phyloP scores from a whole-genome alignment of 2,329 filamentous ascomycete genomes.

The Alternaria atra region DNA sequence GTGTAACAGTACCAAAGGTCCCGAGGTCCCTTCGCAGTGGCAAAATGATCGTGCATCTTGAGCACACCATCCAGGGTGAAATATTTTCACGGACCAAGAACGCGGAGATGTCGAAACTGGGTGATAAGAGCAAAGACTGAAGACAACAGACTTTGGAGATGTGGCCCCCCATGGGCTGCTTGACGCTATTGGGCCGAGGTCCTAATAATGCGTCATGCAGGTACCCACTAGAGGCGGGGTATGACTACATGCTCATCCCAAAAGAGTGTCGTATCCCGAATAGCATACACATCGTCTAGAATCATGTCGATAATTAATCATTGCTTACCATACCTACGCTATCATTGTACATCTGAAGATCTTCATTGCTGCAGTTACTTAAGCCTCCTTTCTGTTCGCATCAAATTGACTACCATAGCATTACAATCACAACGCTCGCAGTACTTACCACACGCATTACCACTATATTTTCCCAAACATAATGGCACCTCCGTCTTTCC shows the following conservation, averaged over 20 bases:
- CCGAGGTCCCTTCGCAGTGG: neutral
- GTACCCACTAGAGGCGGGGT: constrained; percentile 11
- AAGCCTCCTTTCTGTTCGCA: neutral
- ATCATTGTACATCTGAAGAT: neutral
- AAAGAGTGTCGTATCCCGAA: neutral
- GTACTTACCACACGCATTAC: neutral
- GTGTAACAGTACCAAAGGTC: neutral
- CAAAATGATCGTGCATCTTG: neutral
- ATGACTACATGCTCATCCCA: neutral
- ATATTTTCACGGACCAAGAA: neutral
- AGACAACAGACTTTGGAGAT: neutral
- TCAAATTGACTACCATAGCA: neutral
- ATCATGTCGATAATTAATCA: neutral
- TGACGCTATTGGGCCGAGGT: neutral
- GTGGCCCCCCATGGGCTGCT: neutral
- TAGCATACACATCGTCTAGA: neutral
- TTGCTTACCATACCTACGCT: neutral
- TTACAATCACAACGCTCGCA: neutral
- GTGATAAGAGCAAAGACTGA: neutral
- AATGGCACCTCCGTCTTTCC: constrained; percentile 51
- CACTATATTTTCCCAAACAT: neutral
- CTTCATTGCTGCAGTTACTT: neutral
- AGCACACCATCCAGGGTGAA: neutral
- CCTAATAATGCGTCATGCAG: constrained; percentile 5
- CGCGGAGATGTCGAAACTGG: neutral